phyloP scores from a whole-genome alignment of 2,329 filamentous ascomycete genomes.

The Sporothrix mexicana region DNA sequence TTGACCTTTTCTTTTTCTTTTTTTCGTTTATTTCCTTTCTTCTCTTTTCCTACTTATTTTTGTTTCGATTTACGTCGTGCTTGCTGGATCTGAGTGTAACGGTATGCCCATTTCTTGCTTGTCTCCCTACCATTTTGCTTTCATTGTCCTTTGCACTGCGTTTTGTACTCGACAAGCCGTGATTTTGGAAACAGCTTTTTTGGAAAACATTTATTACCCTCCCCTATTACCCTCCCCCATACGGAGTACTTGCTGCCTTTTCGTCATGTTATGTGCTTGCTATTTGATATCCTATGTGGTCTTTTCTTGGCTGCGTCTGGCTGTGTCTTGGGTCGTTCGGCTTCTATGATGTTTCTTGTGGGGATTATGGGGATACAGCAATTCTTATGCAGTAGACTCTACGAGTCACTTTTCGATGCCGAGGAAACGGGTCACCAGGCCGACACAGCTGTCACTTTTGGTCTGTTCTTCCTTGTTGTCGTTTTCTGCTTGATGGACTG shows the following conservation, averaged over 20 bases:
- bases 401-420: neutral
- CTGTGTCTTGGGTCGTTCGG: neutral
- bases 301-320: neutral
- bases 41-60: neutral
- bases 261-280: too few species aligned
- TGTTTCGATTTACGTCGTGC: neutral
- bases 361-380: too few species aligned
- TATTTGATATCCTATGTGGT: neutral
- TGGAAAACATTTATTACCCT: neutral
- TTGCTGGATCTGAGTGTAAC: neutral
- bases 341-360: neutral
- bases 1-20: neutral
- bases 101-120: neutral
- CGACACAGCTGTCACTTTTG: neutral
- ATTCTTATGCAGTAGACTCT: neutral
- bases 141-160: neutral
- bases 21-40: neutral
- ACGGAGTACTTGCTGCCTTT: too few species aligned
- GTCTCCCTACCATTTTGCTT: neutral
- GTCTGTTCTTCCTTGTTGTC: neutral
- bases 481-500: too few species aligned
- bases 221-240: neutral
- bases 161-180: neutral
- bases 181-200: neutral
- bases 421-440: slow-evolving; percentile 15